Conservation (phyloP, 129 eudicot genomes). For the Silybum marianum region DNA sequence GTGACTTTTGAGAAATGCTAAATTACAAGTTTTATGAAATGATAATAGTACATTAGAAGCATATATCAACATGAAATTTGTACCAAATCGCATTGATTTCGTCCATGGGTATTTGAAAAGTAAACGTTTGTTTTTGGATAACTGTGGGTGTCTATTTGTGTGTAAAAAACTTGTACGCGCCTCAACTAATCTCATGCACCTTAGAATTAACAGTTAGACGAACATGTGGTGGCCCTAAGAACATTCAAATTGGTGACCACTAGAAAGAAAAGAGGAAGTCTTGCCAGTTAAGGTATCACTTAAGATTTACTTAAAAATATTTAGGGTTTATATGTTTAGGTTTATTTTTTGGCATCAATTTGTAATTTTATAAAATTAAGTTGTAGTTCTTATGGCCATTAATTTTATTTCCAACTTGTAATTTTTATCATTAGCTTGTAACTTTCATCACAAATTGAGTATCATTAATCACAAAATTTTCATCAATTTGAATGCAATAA, state of each 20-base stretch:
- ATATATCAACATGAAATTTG: background rate
- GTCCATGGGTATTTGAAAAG: background rate
- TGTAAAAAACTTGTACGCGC: background rate
- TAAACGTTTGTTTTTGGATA: no score
- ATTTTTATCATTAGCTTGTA: background rate
- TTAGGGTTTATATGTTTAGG: no score
- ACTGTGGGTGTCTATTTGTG: no score
- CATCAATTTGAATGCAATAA: background rate
- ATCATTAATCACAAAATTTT: background rate
- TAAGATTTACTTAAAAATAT: no score
- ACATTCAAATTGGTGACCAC: background rate
- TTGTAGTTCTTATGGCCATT: background rate
- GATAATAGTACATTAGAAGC: no score
- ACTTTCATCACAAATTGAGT: background rate
- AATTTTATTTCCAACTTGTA: background rate
- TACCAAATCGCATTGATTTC: no score
- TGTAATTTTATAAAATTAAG: no score
- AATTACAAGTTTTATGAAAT: background rate
- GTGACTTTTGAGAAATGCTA: no score
- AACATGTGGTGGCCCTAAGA: background rate
- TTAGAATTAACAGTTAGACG: background rate
- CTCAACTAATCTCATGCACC: no score
- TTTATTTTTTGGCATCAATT: background rate
- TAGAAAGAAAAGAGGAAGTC: background rate
- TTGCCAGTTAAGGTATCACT: background rate